Base-by-base conservation (phyloP, 2,329 filamentous ascomycete species). In the Chalara sp. region DNA sequence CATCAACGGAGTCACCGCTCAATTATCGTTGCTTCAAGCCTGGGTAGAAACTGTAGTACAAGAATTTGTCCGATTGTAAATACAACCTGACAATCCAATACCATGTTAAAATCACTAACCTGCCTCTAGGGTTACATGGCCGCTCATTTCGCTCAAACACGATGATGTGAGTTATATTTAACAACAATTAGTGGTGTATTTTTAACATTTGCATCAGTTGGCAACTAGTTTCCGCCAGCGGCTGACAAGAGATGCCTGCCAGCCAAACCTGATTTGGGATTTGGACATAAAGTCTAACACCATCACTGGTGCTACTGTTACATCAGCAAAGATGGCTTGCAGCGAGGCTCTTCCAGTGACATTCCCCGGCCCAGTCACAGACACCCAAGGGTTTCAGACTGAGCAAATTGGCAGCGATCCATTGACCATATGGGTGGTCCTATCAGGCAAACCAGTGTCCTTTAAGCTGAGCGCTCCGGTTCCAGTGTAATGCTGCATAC, bases 331-430 rank as follows among this genome's bases (percentile, higher is more conserved):
- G 33, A 57, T 57, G 42, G 49, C 47, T 6, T 63, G 61, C 52
- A 46, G 48, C 42, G 53, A 54, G 13, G 52, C 57, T 6, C 32
- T 63, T n/a, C 60, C 60, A 10, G 46, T 62, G 35, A 63, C 61
- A 2, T 42, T 63, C 39, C 79, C 79, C 1, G 55, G 47, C 2
- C 3, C 55, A 3, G 58, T 61, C 2, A 56, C 49, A 5, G 37
- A 54, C 33, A 56, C 56, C 5, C 31, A 56, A 57, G 53, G 56
- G 10, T 53, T 50, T 13, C 57, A 47, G 30, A 52, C 42, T 12
- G 61, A 63, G 44, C 78, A 84, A 58, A 65, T 80, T 63, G 81
- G 80, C 12, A 72, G 59, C 41, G 76, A 79, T 62, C 75, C 76
- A 5, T 59, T 72, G 42, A 79, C 76, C 2, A 64, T 76, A 47